A percentile compares a stretch with the other conserved stretches of the same genome.
These are phyloP conservation scores for Ophiocordyceps camponoti-saundersi DNA, from an alignment of 2,329 filamentous ascomycete species.

Conservation along the genomic window DNA sequence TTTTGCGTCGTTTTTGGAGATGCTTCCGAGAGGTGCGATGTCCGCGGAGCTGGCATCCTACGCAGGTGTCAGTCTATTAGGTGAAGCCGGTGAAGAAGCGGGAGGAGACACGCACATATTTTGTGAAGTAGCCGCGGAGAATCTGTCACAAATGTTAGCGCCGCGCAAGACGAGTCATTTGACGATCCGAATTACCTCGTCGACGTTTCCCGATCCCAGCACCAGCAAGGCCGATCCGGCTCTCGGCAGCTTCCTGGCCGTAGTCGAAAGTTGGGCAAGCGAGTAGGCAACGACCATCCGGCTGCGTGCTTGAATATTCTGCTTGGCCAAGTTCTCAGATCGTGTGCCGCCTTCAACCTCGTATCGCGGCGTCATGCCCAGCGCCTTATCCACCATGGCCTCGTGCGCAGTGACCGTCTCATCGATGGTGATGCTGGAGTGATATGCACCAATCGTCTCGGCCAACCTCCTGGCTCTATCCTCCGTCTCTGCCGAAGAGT, in stretches of 20 bases:
- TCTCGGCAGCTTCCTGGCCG: conserved; percentile 32
- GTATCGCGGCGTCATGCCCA: conserved; percentile 15
- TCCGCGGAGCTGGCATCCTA: conserved; percentile 35
- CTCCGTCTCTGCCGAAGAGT: conserved; percentile 37
- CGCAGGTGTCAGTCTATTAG: background rate
- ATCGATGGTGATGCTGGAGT: conserved; percentile 1
- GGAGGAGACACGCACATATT: conserved; percentile 1
- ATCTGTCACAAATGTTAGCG: conserved; percentile 14
- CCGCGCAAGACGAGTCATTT: background rate
- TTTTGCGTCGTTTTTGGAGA: conserved; percentile 46
- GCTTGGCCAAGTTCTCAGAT: conserved; percentile 42
- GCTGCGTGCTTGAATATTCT: conserved; percentile 49
- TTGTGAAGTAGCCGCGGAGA: conserved; percentile 35
- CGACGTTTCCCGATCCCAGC: conserved; percentile 38
- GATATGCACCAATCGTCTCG: background rate
- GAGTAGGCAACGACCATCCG: conserved; percentile 49
- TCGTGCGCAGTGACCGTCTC: conserved; percentile 26
- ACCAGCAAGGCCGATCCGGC: conserved; percentile 41
- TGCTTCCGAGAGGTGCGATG: conserved; percentile 34
- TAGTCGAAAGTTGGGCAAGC: conserved; percentile 44
- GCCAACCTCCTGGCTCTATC: conserved; percentile 1
- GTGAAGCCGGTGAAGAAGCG: background rate
- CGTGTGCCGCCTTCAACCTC: conserved; percentile 13
- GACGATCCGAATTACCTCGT: background rate
- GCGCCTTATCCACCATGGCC: conserved; percentile 9